These are phyloP conservation scores for Xerocomus brunneocitrinus DNA, from an alignment of 768 basidiomycete genomes.

Conservation along the genomic window DNA sequence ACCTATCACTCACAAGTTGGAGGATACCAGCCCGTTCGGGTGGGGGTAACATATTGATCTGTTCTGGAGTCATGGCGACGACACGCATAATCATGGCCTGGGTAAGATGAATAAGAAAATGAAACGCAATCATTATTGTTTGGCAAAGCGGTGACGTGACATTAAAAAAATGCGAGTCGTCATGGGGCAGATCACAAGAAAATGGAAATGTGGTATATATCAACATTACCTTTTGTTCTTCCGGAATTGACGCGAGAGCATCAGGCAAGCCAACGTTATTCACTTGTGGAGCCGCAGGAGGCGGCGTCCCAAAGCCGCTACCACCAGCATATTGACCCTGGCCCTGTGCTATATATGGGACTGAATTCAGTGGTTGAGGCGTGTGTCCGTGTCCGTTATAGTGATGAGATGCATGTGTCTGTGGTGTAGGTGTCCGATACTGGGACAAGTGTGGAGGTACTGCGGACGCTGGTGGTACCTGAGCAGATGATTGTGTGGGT, in stretches of 20 bases:
- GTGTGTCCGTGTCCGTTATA: conserved; percentile 28
- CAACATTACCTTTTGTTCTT: conserved; percentile 59
- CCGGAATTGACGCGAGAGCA: conserved; percentile 55
- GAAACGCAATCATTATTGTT: conserved; percentile 1
- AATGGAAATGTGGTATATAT: conserved; percentile 6
- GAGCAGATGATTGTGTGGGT: conserved; percentile 23
- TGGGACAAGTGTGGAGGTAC: conserved; percentile 41
- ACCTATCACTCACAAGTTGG: conserved; percentile 61
- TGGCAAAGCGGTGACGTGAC: neutral
- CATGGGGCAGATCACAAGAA: conserved; percentile 3
- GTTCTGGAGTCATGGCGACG: conserved; percentile 76
- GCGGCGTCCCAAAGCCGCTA: conserved; percentile 18
- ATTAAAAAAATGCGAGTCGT: neutral
- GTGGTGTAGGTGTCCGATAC: conserved; percentile 35
- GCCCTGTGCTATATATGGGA: conserved; percentile 14
- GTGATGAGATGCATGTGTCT: conserved; percentile 27
- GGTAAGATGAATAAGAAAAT: conserved; percentile 11
- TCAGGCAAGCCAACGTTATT: conserved; percentile 37
- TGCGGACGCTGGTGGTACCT: conserved; percentile 34
- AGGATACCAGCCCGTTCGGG: conserved; percentile 72
- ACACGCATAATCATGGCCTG: conserved; percentile 77
- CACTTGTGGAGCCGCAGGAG: conserved; percentile 19
- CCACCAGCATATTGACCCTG: conserved; percentile 19
- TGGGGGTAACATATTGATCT: conserved; percentile 71
- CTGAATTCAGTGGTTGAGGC: conserved; percentile 23